phyloP scores from a whole-genome alignment of 495 filamentous ascomycete species.

The Parathielavia appendiculata region DNA sequence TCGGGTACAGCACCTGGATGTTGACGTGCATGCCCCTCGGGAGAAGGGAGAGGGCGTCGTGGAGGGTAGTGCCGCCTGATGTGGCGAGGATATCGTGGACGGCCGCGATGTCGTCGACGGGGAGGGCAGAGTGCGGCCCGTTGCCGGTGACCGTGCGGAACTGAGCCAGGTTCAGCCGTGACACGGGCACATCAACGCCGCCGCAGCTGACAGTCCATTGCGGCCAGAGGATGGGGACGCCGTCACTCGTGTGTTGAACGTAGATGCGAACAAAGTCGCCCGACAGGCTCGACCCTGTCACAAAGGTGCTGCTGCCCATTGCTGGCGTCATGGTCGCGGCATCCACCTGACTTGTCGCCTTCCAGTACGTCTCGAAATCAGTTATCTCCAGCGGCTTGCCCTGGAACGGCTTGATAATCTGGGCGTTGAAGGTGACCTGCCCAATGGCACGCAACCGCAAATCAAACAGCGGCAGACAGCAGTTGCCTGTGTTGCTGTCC shows the following conservation, averaged over 20 bases:
- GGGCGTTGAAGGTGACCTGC: conserved; percentile 85
- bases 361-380: conserved; percentile 98
- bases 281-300: conserved; percentile 90
- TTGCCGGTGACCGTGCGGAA: conserved; percentile 61
- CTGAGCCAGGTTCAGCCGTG: conserved; percentile 65
- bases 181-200: conserved; percentile 76
- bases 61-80: conserved; percentile 63
- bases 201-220: conserved; percentile 71
- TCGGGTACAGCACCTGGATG: conserved; percentile 80
- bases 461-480: conserved; percentile 86
- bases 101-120: conserved; percentile 54
- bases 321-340: conserved; percentile 35
- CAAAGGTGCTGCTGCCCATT: conserved; percentile 64
- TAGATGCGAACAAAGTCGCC: conserved; percentile 90
- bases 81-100: conserved; percentile 64
- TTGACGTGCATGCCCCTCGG: conserved; percentile 77
- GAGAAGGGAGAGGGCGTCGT: conserved; percentile 66
- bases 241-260: conserved; percentile 84
- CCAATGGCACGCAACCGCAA: conserved; percentile 89
- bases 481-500: conserved; percentile 67
- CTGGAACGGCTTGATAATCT: conserved; percentile 93
- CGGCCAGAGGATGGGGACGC: conserved; percentile 79
- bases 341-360: conserved; percentile 88
- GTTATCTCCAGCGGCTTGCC: conserved; percentile 94
- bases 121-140: conserved; percentile 41